phyloP scores from a whole-genome alignment of 73 alveolate genomes.

The Paramecium primaurelia region DNA sequence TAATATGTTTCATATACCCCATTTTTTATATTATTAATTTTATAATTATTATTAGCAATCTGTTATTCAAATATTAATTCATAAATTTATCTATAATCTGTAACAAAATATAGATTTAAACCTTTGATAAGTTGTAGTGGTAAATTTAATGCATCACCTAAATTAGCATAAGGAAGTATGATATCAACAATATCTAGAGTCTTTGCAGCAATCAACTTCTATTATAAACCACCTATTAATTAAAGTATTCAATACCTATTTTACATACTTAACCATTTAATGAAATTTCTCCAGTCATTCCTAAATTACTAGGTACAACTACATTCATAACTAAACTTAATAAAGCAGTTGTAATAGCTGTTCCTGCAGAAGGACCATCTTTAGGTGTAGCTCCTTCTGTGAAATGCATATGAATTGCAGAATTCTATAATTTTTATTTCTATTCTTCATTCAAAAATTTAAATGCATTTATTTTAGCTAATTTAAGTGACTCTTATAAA shows the following conservation, averaged over 20 bases:
- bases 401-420: constrained; percentile 74
- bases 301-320: constrained; percentile 68
- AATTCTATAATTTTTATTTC: constrained; percentile 16
- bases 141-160: constrained; percentile 49
- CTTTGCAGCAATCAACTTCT: constrained; percentile 54
- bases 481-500: constrained; percentile 77
- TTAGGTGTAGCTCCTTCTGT: constrained; percentile 86
- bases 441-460: constrained; percentile 62
- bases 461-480: constrained; percentile 75
- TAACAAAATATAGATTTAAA: constrained; percentile 39
- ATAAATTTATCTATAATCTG: constrained; percentile 25
- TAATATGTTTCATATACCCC: neutral
- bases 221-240: constrained; percentile 22
- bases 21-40: neutral
- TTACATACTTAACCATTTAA: constrained; percentile 78
- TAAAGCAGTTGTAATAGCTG: constrained; percentile 75
- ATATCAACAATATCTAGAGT: constrained; percentile 23
- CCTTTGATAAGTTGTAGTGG: constrained; percentile 47
- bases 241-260: constrained; percentile 60
- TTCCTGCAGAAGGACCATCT: constrained; percentile 90
- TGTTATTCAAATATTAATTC: constrained; percentile 44
- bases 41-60: neutral
- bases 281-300: constrained; percentile 84
- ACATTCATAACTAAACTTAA: constrained; percentile 63
- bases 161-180: constrained; percentile 38